Base-by-base conservation (phyloP, 139 green algal genomes). In the Tetradesmus obliquus region DNA sequence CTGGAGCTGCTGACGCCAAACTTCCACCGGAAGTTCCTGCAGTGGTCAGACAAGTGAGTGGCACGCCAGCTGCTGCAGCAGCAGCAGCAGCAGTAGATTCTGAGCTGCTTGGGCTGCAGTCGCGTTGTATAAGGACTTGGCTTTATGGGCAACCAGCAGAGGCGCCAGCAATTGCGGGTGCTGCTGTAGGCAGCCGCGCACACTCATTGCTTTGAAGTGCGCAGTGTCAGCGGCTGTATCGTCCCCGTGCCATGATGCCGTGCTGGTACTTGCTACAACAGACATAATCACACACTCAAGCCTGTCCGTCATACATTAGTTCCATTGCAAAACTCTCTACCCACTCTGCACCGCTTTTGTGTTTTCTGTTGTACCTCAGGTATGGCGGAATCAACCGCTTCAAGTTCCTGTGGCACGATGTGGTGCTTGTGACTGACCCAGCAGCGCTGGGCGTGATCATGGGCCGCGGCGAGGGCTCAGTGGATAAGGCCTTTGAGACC, bases 381-480 rank as follows among this genome's bases (percentile, higher is more conserved):
- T 96, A 88, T 82, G 94, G 94, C 1, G 94, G 94, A 80, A 81
- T 92, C 88, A 32, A 51, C 66, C 60, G 89, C 82, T 74, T 91
- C 69, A 83, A 80, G 58, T 92, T 94, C 76, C 79, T 93, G 24
- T 94, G 93, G 91, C 81, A 92, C 24, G 92, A 95, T 54, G 91
- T 82, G 15, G 4, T 95, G 80, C 15, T 94, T n/a, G 91, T 95
- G 3, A 94, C 91, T 17, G 93, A 95, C 87, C 92, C 94, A 20
- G 58, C 15, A 19, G 89, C 90, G 0, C 85, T 95, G 81, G 93
- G 89, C 5, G 53, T 58, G 53, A 93, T 96, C 66, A 92, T 91
- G 69, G 93, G 93, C 13, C 91, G 94, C 3, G 93, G 93, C 1
- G 91, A 93, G 79, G 88, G 76, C 24, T 90, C 89, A 6, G 15